Evolutionary conservation across 2,329 filamentous ascomycete genomes (phyloP), one percentile per base, ranked within the genome.

Genomic region (Cladobotryum protrusum): DNA sequence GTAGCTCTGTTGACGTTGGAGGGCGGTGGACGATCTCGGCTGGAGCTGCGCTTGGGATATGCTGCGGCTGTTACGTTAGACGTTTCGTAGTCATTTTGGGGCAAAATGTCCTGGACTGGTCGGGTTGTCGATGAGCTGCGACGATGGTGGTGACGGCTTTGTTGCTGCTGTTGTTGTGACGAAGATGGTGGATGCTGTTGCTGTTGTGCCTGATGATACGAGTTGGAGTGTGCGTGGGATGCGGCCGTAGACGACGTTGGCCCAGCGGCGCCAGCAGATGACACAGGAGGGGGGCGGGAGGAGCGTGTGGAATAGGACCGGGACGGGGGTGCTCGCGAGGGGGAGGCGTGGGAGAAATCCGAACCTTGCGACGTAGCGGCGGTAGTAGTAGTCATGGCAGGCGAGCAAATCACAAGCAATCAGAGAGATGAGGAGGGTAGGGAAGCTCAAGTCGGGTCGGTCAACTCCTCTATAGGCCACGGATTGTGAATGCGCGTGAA

Each of bases 1-100:
- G 55, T 52, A 61, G 74, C 70, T 57, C 73, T 63, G 70, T 79
- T 57, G 73, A 76, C 59, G 47, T 39, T 47, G 36, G 51, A 52
- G 57, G 69, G 66, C 58, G 57, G 63, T 61, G 67, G 75, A 53
- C 77, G 75, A 61, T 88, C 85, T 65, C 77, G 78, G 60, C 82
- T 86, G 53, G 80, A 76, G 71, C 77, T 83, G 70, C 82, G 78
- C 79, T 82, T 69, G 74, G 77, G 58, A 71, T 80, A 72, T 53
- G 59, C 54, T 61, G 81, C 24, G 24, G 24, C 78, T 60, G 81
- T 78, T 72, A 87, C 68, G 72, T 84, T 84, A 60, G 78, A 75
- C 60, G 83, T 78, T 70, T 92, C 88, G 73, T 83, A 84, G 69
- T 93, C 87, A 67, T 85, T 77, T 61, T 85, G 82, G 48, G 72